Conservation (phyloP, 345 rosid species). For the Reutealis trisperma region DNA sequence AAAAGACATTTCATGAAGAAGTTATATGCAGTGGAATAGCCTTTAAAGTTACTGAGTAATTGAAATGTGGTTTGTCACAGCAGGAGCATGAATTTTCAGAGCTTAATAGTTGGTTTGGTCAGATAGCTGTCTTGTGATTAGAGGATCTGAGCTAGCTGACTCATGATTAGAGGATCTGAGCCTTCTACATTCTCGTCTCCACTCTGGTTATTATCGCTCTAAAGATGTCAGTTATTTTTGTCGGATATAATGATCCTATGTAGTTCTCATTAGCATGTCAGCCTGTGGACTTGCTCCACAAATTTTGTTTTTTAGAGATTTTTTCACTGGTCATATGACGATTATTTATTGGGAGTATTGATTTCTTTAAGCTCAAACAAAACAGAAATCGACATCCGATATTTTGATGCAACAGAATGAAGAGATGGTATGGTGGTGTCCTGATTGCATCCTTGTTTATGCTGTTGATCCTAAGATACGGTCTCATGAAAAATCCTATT, state of each 20-base stretch:
- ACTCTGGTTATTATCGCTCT: slow-evolving; percentile 3
- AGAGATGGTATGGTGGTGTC: slow-evolving; percentile 76
- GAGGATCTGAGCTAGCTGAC: no score
- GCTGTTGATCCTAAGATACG: slow-evolving; percentile 71
- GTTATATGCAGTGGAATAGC: slow-evolving; percentile 5
- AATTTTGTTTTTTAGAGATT: slow-evolving; percentile 3
- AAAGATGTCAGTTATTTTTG: not conserved
- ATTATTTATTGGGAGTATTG: not conserved
- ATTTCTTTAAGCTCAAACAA: slow-evolving; percentile 13
- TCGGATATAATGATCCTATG: not conserved
- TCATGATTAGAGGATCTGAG: slow-evolving; percentile 19
- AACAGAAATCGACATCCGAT: not conserved
- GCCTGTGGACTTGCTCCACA: slow-evolving; percentile 12
- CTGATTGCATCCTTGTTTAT: slow-evolving; percentile 70
- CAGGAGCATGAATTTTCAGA: slow-evolving; percentile 15
- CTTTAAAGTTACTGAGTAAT: slow-evolving; percentile 3
- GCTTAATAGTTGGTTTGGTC: slow-evolving; percentile 11
- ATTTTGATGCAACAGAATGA: slow-evolving; percentile 49
- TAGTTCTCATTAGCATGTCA: not conserved
- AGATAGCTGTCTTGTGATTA: slow-evolving; percentile 17
- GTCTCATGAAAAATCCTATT: slow-evolving; percentile 58
- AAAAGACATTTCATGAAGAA: slow-evolving; percentile 6
- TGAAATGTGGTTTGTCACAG: slow-evolving; percentile 18
- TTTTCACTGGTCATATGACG: slow-evolving; percentile 11
- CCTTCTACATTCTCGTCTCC: slow-evolving; percentile 17